Evolutionary conservation across 306 rosid genomes (phyloP), one percentile per base, ranked within the genome.

Genomic region (Vigna unguiculata): DNA sequence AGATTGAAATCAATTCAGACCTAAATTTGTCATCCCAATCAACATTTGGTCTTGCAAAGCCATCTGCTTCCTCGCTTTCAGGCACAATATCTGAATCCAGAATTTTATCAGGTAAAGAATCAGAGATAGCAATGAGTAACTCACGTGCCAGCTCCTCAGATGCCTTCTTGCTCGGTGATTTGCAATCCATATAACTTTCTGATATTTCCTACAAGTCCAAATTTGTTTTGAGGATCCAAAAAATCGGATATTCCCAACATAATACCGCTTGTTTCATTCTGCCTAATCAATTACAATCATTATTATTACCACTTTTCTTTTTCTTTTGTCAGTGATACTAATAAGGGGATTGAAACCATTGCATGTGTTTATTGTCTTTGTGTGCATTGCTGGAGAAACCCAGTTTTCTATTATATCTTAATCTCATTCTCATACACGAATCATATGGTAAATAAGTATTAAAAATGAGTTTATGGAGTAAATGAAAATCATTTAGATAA

Each of bases 1-100:
- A 81, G 70, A 81, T 81, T 52, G 85, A 81, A 71, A 82, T 82
- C 85, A 82, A 73, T 66, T 82, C 85, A 46, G 82, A 76, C 67
- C 79, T 78, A 64, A 63, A 55, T 66, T 71, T 77, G 58, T 82
- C 85, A 55, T 55, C 79, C 65, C 25, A 76, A 64, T 76, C 75
- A 45, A 25, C 34, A 4, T 69, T 68, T 59, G 73, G 40, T 22
- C 51, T 30, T 1, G 70, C 64, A 71, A 63, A 69, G 24, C 64
- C 71, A 71, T 82, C 71, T 14, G 14, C 70, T 19, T 53, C 67
- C 75, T 82, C 64, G 74, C n/a, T 22, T 76, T 76, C 85, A 34
- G 64, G 48, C 28, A 68, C 78, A 62, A 22, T 28, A 15, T 62
- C 41, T 21, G 41, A 81, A 38, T 63, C 85, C 74, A 63, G 46